phyloP scores from a whole-genome alignment of 129 eudicot genomes.

The Daucus carota region DNA sequence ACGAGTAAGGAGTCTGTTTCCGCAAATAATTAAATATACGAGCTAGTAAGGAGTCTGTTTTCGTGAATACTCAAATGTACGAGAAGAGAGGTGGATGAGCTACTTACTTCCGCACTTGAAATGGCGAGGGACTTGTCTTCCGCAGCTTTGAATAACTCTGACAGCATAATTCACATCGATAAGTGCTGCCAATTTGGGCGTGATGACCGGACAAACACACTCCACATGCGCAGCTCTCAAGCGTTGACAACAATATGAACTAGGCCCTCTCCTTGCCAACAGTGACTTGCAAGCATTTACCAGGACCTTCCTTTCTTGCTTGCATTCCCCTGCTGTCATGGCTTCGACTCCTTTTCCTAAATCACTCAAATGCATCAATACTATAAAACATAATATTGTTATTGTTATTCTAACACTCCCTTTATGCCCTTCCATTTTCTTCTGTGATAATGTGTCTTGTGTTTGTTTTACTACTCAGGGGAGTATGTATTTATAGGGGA shows the following conservation, averaged over 20 bases:
- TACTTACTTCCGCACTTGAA: conserved; percentile 48
- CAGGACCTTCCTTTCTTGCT: conserved; percentile 17
- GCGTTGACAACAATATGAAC: conserved; percentile 30
- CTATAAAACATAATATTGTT: not conserved
- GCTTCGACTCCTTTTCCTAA: not conserved
- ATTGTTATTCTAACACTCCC: not conserved
- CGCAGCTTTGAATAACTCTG: conserved; percentile 37
- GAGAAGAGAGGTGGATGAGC: not conserved
- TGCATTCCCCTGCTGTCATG: conserved; percentile 18
- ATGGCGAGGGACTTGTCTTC: conserved; percentile 44
- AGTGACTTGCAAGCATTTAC: conserved; percentile 34
- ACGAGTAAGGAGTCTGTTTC: not conserved
- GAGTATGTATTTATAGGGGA: not conserved
- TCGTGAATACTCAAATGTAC: too few species aligned
- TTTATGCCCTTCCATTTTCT: not conserved
- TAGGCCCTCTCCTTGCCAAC: conserved; percentile 25
- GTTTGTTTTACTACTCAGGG: not conserved
- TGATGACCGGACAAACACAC: conserved; percentile 40
- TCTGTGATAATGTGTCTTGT: not conserved
- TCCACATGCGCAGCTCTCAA: conserved; percentile 31
- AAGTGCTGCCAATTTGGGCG: conserved; percentile 34
- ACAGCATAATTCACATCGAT: conserved; percentile 22
- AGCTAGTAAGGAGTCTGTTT: too few species aligned
- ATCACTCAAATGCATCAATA: not conserved
- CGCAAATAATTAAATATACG: not conserved